Evolutionary conservation across 1,284 basidiomycete species (phyloP).

Genomic region (Prillingera fragicola): DNA sequence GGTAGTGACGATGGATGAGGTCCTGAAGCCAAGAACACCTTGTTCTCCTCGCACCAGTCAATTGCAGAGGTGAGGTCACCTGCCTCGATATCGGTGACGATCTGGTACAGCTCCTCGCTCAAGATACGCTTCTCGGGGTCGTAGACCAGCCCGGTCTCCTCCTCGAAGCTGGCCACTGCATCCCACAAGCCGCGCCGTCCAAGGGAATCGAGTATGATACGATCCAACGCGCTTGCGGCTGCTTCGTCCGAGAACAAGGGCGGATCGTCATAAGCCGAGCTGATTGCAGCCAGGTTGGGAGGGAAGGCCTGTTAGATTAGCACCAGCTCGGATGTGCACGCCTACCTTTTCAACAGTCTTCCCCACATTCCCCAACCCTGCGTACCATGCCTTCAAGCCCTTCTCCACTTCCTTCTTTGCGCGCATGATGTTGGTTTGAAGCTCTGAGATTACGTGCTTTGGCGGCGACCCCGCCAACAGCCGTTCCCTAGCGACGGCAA

Average conservation of each 20-base stretch:
- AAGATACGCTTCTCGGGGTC: slow-evolving; percentile 56
- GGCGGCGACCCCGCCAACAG: slow-evolving; percentile 56
- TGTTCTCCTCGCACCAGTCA: slow-evolving; percentile 68
- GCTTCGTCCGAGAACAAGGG: slow-evolving; percentile 37
- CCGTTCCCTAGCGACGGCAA: slow-evolving; percentile 58
- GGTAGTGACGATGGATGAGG: slow-evolving; percentile 65
- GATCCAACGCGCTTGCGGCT: slow-evolving; percentile 30
- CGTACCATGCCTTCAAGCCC: slow-evolving; percentile 78
- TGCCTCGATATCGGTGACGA: slow-evolving; percentile 62
- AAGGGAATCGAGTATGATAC: slow-evolving; percentile 39
- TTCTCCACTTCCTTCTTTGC: slow-evolving; percentile 81
- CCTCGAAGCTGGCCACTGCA: slow-evolving; percentile 34
- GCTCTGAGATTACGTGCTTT: slow-evolving; percentile 54
- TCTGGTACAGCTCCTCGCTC: slow-evolving; percentile 67
- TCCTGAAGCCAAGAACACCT: slow-evolving; percentile 59
- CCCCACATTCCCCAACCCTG: slow-evolving; percentile 65
- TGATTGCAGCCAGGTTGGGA: slow-evolving; percentile 38
- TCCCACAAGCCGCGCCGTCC: slow-evolving; percentile 40
- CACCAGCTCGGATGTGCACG: slow-evolving; percentile 9
- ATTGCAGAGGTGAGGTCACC: slow-evolving; percentile 70
- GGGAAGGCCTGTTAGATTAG: slow-evolving; percentile 34
- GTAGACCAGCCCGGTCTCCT: slow-evolving; percentile 63
- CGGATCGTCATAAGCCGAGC: slow-evolving; percentile 41
- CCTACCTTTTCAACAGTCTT: slow-evolving; percentile 81
- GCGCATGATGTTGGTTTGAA: slow-evolving; percentile 59